Evolutionary conservation across 2,329 filamentous ascomycete species (phyloP).

Genomic region (Sarocladiaceae sp.): DNA sequence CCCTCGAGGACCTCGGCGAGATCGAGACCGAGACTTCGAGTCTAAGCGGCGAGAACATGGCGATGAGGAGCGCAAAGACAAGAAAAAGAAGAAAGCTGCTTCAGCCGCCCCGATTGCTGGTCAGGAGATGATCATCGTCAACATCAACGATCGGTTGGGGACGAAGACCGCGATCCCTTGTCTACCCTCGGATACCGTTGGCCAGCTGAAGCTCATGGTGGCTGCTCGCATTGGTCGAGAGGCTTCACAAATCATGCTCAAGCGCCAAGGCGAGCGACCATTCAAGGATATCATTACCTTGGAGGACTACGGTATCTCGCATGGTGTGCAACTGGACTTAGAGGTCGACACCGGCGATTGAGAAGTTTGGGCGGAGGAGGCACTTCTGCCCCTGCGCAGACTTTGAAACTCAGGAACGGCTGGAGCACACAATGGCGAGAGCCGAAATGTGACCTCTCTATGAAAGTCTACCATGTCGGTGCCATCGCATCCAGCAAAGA

Average conservation of each 20-base stretch:
- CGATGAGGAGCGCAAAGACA: constrained; percentile 29
- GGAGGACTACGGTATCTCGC: constrained; percentile 90
- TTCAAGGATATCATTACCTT: constrained; percentile 88
- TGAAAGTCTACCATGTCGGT: too few species aligned
- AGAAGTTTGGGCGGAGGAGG: too few species aligned
- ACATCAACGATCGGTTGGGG: constrained; percentile 90
- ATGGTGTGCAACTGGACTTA: constrained; percentile 68
- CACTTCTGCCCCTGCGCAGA: too few species aligned
- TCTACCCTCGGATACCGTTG: constrained; percentile 74
- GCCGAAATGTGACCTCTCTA: too few species aligned
- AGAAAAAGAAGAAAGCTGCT: constrained; percentile 24
- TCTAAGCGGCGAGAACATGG: constrained; percentile 28
- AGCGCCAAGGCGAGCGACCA: constrained; percentile 84
- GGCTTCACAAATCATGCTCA: constrained; percentile 84
- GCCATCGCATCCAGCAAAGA: too few species aligned
- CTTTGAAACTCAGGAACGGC: too few species aligned
- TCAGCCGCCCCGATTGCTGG: constrained; percentile 26
- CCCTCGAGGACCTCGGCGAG: constrained; percentile 22
- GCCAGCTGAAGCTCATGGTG: constrained; percentile 85
- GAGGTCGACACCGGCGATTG: constrained; percentile 57
- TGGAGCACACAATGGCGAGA: too few species aligned
- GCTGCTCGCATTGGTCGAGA: constrained; percentile 83
- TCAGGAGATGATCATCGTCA: constrained; percentile 88
- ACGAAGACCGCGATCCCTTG: constrained; percentile 95
- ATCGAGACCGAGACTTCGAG: constrained; percentile 20